Percentiles rank a stretch among this genome's conserved stretches.
phyloP scores from a whole-genome alignment of 805 yeast genomes.

The Yarrowia sp. region DNA sequence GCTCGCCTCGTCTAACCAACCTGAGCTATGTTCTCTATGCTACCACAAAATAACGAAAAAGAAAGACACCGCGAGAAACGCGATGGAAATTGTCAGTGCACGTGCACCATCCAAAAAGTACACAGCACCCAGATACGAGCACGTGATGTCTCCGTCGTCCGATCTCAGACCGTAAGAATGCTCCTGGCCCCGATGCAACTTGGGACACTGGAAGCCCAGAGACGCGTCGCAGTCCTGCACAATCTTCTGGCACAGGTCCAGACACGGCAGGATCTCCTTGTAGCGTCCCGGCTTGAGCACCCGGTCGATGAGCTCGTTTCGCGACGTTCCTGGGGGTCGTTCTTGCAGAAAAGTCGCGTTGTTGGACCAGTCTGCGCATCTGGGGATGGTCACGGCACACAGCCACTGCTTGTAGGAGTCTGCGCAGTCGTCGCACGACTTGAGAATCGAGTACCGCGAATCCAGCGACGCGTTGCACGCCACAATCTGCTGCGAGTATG shows the following conservation, averaged over 20 bases:
- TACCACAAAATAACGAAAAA: neutral
- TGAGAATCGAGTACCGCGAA: slow-evolving; percentile 69
- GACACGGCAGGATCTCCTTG: slow-evolving; percentile 83
- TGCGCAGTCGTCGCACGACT: slow-evolving; percentile 71
- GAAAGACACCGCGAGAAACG: neutral
- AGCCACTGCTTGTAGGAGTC: slow-evolving; percentile 79
- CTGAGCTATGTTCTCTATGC: too few relatives aligned
- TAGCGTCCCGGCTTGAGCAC: slow-evolving; percentile 59
- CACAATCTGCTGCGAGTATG: slow-evolving; percentile 69
- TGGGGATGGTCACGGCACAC: slow-evolving; percentile 82
- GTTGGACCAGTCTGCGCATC: slow-evolving; percentile 59
- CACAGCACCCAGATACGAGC: slow-evolving; percentile 42
- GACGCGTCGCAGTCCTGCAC: slow-evolving; percentile 81
- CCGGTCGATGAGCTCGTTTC: slow-evolving; percentile 59
- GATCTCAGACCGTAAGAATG: slow-evolving; percentile 36
- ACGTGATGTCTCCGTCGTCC: slow-evolving; percentile 39
- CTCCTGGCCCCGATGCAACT: slow-evolving; percentile 28
- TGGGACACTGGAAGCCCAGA: slow-evolving; percentile 76
- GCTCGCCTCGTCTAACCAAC: too few relatives aligned
- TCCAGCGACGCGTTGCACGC: slow-evolving; percentile 65
- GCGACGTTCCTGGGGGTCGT: slow-evolving; percentile 51
- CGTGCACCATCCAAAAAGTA: slow-evolving; percentile 30
- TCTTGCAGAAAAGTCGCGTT: slow-evolving; percentile 41
- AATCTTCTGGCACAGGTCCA: slow-evolving; percentile 71
- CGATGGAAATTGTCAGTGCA: neutral